Evolutionary conservation across 805 yeast genomes (phyloP).

Genomic region (Nakazawaea ernobii): DNA sequence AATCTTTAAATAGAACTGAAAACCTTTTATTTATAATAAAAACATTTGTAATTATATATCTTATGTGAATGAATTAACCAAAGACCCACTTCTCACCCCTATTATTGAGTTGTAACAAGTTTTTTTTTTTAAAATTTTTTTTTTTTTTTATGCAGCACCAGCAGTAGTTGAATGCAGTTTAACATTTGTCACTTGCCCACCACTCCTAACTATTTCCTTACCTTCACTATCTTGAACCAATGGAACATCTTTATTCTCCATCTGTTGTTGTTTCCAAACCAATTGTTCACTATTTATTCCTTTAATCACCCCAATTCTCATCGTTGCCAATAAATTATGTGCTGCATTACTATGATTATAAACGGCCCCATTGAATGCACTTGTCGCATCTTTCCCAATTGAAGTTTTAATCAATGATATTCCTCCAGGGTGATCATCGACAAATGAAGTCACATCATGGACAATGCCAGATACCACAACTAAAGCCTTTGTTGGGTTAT

Average conservation of each 20-base stretch:
- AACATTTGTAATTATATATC: too few relatives aligned
- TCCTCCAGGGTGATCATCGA: slow-evolving; percentile 94
- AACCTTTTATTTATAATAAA: background rate
- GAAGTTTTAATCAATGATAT: slow-evolving; percentile 69
- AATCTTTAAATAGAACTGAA: background rate
- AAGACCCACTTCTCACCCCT: too few relatives aligned
- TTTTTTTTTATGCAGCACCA: slow-evolving; percentile 40
- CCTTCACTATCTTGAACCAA: slow-evolving; percentile 50
- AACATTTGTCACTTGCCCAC: slow-evolving; percentile 49
- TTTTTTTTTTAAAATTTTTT: too few relatives aligned
- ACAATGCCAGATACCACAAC: slow-evolving; percentile 87
- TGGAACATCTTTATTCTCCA: slow-evolving; percentile 59
- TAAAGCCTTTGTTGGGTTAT: slow-evolving; percentile 36
- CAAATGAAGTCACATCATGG: slow-evolving; percentile 88
- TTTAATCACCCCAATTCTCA: slow-evolving; percentile 85
- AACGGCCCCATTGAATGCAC: slow-evolving; percentile 93
- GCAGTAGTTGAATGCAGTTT: slow-evolving; percentile 45
- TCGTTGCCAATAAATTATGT: slow-evolving; percentile 80
- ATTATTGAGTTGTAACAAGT: too few relatives aligned
- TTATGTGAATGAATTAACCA: too few relatives aligned
- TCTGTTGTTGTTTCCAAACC: slow-evolving; percentile 73
- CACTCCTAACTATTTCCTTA: slow-evolving; percentile 51
- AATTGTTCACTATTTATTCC: slow-evolving; percentile 70
- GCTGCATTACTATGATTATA: slow-evolving; percentile 93
- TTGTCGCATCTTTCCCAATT: slow-evolving; percentile 89